Evolutionary conservation across 352 stramenopile genomes (phyloP).

Genomic region (Aphanomyces euteiches): DNA sequence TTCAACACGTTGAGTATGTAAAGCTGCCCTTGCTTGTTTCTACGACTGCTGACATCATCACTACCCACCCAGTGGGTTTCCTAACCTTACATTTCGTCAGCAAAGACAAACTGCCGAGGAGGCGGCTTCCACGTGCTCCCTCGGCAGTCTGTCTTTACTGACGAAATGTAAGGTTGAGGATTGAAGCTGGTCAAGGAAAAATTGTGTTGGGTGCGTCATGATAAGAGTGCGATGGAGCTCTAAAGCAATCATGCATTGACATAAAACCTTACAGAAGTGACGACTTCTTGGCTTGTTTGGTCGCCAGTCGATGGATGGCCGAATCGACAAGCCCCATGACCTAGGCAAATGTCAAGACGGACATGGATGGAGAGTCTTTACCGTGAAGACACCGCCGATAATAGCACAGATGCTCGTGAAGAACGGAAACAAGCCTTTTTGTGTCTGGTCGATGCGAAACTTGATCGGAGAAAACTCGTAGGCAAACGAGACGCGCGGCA

Average conservation of each 20-base stretch:
- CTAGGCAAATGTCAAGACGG: slow-evolving; percentile 31
- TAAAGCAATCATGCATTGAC: neutral
- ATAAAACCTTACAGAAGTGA: slow-evolving; percentile 14
- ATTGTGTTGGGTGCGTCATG: neutral
- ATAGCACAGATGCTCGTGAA: slow-evolving; percentile 91
- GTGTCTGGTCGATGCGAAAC: slow-evolving; percentile 93
- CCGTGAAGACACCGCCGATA: slow-evolving; percentile 88
- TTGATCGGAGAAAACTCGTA: slow-evolving; percentile 97
- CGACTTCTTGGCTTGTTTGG: slow-evolving; percentile 6
- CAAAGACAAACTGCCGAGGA: too few species aligned
- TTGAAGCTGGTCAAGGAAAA: neutral
- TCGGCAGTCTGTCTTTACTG: neutral
- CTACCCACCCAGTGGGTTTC: neutral
- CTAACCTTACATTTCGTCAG: too few species aligned
- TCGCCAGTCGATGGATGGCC: slow-evolving; percentile 25
- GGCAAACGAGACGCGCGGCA: slow-evolving; percentile 92
- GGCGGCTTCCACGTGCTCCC: neutral
- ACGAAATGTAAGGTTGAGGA: too few species aligned
- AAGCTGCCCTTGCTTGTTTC: too few species aligned
- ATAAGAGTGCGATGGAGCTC: neutral
- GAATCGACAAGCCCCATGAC: slow-evolving; percentile 74
- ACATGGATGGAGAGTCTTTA: slow-evolving; percentile 36
- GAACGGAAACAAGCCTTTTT: slow-evolving; percentile 85
- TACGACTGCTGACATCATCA: too few species aligned
- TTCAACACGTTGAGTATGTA: too few species aligned